These are phyloP conservation scores for Boehmeria nivea DNA, from an alignment of 306 rosid genomes.

Conservation along the genomic window DNA sequence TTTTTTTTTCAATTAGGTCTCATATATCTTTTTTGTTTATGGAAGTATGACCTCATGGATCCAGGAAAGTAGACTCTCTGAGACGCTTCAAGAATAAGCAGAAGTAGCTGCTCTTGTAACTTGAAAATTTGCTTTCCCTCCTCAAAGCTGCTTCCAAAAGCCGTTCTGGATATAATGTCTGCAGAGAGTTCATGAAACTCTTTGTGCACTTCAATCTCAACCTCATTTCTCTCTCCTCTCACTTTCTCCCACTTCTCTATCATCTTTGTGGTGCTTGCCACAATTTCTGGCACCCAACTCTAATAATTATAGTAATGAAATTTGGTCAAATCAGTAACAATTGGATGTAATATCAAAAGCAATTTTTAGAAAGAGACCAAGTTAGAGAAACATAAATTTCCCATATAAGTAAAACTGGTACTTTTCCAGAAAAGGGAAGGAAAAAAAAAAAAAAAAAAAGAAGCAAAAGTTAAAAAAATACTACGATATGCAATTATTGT, in stretches of 20 bases:
- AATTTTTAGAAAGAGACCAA: too few relatives aligned
- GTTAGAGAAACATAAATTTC: too few relatives aligned
- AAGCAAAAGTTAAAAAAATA: too few relatives aligned
- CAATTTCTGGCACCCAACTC: slow-evolving; percentile 76
- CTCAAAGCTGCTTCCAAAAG: slow-evolving; percentile 70
- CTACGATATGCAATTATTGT: too few relatives aligned
- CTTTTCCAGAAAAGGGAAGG: too few relatives aligned
- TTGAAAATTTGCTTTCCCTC: slow-evolving; percentile 68
- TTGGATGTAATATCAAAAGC: too few relatives aligned
- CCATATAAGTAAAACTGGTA: too few relatives aligned
- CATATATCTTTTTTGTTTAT: too few relatives aligned
- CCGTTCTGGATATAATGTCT: slow-evolving; percentile 64
- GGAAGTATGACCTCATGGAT: slow-evolving; percentile 74
- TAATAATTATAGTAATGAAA: background rate
- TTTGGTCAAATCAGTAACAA: background rate
- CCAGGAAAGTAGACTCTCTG: slow-evolving; percentile 65
- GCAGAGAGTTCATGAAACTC: slow-evolving; percentile 53
- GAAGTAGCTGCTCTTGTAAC: slow-evolving; percentile 56
- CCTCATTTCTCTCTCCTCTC: slow-evolving; percentile 46
- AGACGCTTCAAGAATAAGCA: slow-evolving; percentile 38
- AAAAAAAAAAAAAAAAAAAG: too few relatives aligned
- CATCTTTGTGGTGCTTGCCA: slow-evolving; percentile 38
- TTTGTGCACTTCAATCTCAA: slow-evolving; percentile 55
- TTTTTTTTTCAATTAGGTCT: background rate
- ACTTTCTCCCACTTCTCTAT: slow-evolving; percentile 51